These are phyloP conservation scores for Solanum appendiculatum DNA, from an alignment of 257 asterid genomes.

Conservation along the genomic window DNA sequence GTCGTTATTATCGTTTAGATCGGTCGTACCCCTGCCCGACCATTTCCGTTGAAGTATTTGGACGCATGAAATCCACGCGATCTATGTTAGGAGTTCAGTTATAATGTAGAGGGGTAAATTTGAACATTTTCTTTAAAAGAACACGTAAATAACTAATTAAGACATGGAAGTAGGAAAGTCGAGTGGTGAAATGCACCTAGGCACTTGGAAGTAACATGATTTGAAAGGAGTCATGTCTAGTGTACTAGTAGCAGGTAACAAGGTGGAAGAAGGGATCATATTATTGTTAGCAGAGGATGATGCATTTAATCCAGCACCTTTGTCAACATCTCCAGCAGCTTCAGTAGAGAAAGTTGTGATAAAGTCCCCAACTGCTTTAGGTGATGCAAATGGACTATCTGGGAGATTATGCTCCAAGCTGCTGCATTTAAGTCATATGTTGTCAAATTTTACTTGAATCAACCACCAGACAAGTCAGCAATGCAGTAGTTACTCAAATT, in stretches of 20 bases:
- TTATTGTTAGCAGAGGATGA: constrained; percentile 23
- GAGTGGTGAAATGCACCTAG: constrained; percentile 28
- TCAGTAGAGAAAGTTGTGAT: constrained; percentile 20
- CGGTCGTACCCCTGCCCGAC: background rate
- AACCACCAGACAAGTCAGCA: background rate
- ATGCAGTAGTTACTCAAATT: background rate
- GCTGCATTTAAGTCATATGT: background rate
- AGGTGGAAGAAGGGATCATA: constrained; percentile 30
- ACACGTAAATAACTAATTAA: background rate
- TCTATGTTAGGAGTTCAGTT: background rate
- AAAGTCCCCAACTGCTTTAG: constrained; percentile 33
- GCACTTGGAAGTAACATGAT: constrained; percentile 56
- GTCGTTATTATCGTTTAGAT: background rate
- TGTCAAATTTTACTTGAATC: background rate
- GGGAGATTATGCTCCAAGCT: constrained; percentile 75
- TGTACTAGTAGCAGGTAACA: constrained; percentile 24
- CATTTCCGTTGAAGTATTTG: background rate
- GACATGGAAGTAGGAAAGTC: background rate
- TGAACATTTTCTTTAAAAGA: background rate
- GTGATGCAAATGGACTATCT: constrained; percentile 66
- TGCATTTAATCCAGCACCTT: constrained; percentile 5
- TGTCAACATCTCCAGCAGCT: constrained; percentile 13
- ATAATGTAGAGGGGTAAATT: background rate
- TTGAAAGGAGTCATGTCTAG: constrained; percentile 51
- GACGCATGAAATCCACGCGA: background rate